Percentiles rank a stretch among this genome's conserved stretches.
These are phyloP conservation scores for Teunomyces cretensis DNA, from an alignment of 805 yeast species.

Conservation along the genomic window DNA sequence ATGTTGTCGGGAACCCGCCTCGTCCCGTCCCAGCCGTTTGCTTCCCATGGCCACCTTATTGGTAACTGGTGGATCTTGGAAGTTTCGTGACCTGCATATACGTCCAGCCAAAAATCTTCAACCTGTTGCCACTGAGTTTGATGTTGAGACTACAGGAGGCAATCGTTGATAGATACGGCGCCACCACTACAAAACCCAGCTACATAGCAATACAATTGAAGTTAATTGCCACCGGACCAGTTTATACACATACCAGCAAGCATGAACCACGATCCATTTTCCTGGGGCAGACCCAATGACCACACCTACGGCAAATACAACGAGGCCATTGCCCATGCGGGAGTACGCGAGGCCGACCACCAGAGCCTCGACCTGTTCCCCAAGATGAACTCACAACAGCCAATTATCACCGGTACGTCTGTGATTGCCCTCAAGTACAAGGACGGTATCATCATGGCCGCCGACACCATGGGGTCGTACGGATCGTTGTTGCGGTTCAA, in stretches of 20 bases:
- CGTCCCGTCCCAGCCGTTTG: no score
- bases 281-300: conserved; percentile 94
- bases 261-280: conserved; percentile 96
- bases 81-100: conserved; percentile 4
- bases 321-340: conserved; percentile 67
- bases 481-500: conserved; percentile 89
- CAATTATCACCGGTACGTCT: conserved; percentile 94
- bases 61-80: no score
- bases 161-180: no score
- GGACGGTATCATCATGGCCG: conserved; percentile 91
- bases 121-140: no score
- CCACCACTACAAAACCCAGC: not conserved
- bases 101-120: no score
- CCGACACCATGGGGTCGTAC: conserved; percentile 89
- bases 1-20: no score
- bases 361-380: conserved; percentile 47
- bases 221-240: not conserved
- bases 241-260: not conserved
- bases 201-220: not conserved
- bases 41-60: no score
- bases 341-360: conserved; percentile 18
- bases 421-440: conserved; percentile 88
- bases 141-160: no score
- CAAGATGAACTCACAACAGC: conserved; percentile 84
- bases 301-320: conserved; percentile 81